phyloP scores from a whole-genome alignment of 208 protist genomes.

The Trypanosoma grayi region DNA sequence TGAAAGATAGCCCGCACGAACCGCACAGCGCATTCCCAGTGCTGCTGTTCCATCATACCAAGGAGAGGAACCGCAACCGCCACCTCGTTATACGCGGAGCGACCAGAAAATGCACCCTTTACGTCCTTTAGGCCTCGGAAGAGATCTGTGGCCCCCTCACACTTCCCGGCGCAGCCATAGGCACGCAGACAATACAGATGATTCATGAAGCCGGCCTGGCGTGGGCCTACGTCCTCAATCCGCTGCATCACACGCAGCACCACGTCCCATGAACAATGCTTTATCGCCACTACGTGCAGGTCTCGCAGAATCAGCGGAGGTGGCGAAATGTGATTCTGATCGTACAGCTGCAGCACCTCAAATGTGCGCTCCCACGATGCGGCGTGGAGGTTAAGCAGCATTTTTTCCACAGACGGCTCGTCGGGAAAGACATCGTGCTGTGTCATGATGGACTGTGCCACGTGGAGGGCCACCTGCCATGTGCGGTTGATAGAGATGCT shows the following conservation, averaged over 20 bases:
- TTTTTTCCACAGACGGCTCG: constrained; percentile 37
- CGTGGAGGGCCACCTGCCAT: constrained; percentile 50
- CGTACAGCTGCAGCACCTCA: constrained; percentile 40
- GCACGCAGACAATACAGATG: constrained; percentile 78
- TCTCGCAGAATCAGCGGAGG: constrained; percentile 44
- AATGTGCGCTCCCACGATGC: constrained; percentile 73
- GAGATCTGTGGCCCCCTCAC: constrained; percentile 9
- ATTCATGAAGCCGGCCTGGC: constrained; percentile 62
- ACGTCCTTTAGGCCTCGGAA: constrained; percentile 22
- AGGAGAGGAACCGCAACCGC: constrained; percentile 59
- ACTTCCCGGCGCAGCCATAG: constrained; percentile 43
- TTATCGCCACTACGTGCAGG: constrained; percentile 67
- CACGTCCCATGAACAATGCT: constrained; percentile 60
- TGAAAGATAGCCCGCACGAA: constrained; percentile 28
- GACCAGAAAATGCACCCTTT: neutral
- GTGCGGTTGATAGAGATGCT: constrained; percentile 56
- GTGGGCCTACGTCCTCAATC: constrained; percentile 28
- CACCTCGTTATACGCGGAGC: constrained; percentile 58
- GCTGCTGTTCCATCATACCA: constrained; percentile 56
- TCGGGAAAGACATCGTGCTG: constrained; percentile 36
- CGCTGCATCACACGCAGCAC: constrained; percentile 43
- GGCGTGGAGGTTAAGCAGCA: constrained; percentile 66
- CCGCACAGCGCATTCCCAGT: constrained; percentile 28
- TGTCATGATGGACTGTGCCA: constrained; percentile 31
- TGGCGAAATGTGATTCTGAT: constrained; percentile 20